A percentile compares a stretch with the other conserved stretches of the same genome.
These are phyloP conservation scores for Termitomyces sp. DNA, from an alignment of 768 basidiomycete species.

Conservation along the genomic window DNA sequence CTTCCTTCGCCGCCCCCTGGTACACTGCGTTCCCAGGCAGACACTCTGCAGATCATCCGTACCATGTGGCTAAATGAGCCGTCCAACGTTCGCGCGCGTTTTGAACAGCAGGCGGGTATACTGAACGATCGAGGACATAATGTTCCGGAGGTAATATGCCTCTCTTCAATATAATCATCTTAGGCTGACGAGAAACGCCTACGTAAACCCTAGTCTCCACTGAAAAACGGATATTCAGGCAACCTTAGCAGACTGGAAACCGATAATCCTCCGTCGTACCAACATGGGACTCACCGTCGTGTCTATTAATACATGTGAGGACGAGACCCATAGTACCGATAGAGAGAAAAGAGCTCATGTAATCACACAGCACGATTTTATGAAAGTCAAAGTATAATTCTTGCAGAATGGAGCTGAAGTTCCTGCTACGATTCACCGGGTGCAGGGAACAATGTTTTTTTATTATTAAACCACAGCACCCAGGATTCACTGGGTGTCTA, in stretches of 20 bases:
- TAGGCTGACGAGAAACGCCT: not conserved
- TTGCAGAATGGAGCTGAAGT: no score
- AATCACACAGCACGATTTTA: not conserved
- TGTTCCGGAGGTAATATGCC: not conserved
- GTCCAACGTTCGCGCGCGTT: not conserved
- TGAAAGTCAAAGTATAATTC: no score
- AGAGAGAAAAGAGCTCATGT: not conserved
- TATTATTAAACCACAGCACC: no score
- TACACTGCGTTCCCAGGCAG: not conserved
- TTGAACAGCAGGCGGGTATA: not conserved
- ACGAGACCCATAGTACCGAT: not conserved
- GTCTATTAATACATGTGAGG: not conserved
- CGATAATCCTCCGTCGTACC: not conserved
- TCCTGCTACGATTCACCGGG: no score
- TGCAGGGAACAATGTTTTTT: no score
- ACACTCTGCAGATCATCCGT: not conserved
- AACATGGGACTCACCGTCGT: not conserved
- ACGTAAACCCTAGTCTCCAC: not conserved
- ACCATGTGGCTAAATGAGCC: not conserved
- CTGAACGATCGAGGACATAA: not conserved
- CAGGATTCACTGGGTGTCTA: no score
- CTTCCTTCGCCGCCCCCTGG: not conserved
- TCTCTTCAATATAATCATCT: not conserved
- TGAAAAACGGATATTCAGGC: not conserved
- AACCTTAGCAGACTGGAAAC: not conserved